Percentiles rank a stretch among this genome's conserved stretches.
phyloP scores from a whole-genome alignment of 768 basidiomycete species.

The Lactarius hengduanensis region DNA sequence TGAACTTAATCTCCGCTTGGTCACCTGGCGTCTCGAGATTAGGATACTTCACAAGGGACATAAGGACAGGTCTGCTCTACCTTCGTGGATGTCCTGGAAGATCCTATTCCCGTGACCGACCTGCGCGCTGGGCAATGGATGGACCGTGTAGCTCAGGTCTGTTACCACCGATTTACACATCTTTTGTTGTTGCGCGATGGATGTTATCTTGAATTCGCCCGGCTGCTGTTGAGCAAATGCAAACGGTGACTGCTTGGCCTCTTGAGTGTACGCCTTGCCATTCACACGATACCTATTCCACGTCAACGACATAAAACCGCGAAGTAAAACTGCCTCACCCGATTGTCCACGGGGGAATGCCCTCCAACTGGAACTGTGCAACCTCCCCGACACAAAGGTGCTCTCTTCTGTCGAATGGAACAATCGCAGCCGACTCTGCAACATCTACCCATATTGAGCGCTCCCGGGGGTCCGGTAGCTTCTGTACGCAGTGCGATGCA shows the following conservation, averaged over 20 bases:
- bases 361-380: slow-evolving; percentile 90
- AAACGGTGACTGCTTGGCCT: slow-evolving; percentile 79
- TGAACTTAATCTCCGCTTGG: slow-evolving; percentile 92
- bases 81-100: slow-evolving; percentile 88
- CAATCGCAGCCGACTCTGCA: slow-evolving; percentile 93
- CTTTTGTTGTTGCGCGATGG: slow-evolving; percentile 90
- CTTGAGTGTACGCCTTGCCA: slow-evolving; percentile 68
- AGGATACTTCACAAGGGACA: neutral
- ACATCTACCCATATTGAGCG: slow-evolving; percentile 84
- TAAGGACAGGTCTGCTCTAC: slow-evolving; percentile 38
- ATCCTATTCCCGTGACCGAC: slow-evolving; percentile 83
- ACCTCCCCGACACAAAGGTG: slow-evolving; percentile 91
- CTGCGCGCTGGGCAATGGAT: slow-evolving; percentile 82
- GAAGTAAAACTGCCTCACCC: slow-evolving; percentile 46
- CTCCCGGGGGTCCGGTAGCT: slow-evolving; percentile 56
- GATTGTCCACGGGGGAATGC: slow-evolving; percentile 89
- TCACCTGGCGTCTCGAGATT: slow-evolving; percentile 52
- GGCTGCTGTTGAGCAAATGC: slow-evolving; percentile 77
- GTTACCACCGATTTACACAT: slow-evolving; percentile 83
- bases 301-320: slow-evolving; percentile 15
- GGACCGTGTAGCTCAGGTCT: slow-evolving; percentile 71
- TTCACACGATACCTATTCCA: slow-evolving; percentile 74
- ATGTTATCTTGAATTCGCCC: slow-evolving; percentile 82
- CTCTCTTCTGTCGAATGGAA: slow-evolving; percentile 72
- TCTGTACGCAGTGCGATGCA: slow-evolving; percentile 77